Evolutionary conservation across 768 basidiomycete genomes (phyloP), one percentile per base, ranked within the genome.

Genomic region (Naematelia aurantialba): DNA sequence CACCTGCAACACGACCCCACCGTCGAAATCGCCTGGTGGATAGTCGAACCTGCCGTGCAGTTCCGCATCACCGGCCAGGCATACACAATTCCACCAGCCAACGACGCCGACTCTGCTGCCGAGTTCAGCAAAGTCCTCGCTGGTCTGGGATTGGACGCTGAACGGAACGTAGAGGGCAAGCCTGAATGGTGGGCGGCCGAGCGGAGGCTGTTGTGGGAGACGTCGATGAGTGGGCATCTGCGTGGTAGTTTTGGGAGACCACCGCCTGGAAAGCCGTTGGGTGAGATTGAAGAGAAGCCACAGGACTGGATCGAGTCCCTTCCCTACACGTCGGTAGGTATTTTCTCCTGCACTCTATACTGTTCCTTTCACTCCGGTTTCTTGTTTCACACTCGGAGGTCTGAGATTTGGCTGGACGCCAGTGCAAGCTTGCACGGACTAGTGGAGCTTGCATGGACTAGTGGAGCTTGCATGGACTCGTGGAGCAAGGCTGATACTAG

Each of bases 11-110:
- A 56, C 11, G 49, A 70, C 22, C 67, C 65, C n/a, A 53, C 55
- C 10, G 53, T 68, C 45, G 75, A 76, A 53, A 45, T 68, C 14
- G 70, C 72, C 22, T 76, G 74, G 72, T 76, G 75, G 75, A 67
- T 76, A 24, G 72, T 68, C 19, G 44, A 58, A 10, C 58, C 69
- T 13, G 68, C 61, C 45, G 63, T 71, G 14, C 75, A 76, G 61
- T 75, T 76, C 62, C 64, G 75, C 13, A 63, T 75, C 42, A 60
- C 60, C 4, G 75, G 75, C 14, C 44, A 69, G 56, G 75, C 65
- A 5, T 62, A 65, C 26, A 61, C 59, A 5, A 54, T 71, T 52
- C 64, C 65, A 19, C 24, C 52, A 8, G 39, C 56, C 11, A 17
- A 29, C 11, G 34, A 39, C 8, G 34, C 34, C 8, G 34, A 39